Evolutionary conservation across 1,284 basidiomycete species (phyloP), one percentile per base, ranked within the genome.

Genomic region (Ustilago nuda): DNA sequence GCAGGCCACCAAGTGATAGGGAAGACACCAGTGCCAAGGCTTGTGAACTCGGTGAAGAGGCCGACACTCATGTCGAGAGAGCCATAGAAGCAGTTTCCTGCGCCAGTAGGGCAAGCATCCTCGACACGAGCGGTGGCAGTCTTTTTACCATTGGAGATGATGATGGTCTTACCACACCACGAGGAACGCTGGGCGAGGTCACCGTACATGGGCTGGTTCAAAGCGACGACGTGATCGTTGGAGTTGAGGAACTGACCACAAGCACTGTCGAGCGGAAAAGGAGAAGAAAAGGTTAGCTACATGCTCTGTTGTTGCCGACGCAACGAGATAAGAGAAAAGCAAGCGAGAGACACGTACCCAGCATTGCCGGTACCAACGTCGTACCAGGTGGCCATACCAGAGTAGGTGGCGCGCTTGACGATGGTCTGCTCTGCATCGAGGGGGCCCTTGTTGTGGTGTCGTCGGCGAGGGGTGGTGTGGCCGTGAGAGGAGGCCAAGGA

Each of bases 181-280:
- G 59, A 72, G 5, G 80, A 83, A 2, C 43, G 56, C 37, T 67
- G 59, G 35, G 67, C 59, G 9, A 82, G 56, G 51, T 75, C 52
- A 27, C 82, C 82, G 53, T 81, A 83, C 77, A 79, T 76, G 36
- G 82, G 82, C 74, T 82, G 73, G 68, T 80, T 80, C 23, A 83
- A 64, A 13, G 82, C 82, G 19, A 83, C 82, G 43, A 81, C 80
- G 56, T 78, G 76, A 45, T 79, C 73, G 39, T 60, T 61, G 32
- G 72, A 63, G 43, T 50, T 66, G 13, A 82, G 73, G 48, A 60
- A 70, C 30, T 69, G 50, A 15, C 82, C 82, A 58, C 82, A 83
- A 33, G 82, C 82, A 45, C 81, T 72, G 61, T 62, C 23, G 56
- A 37, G 39, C 37, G 50, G 35, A 2, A 41, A 48, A 51, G 8